Base-by-base conservation (phyloP, 148 eudicot species). In the Chenopodium quinoa region DNA sequence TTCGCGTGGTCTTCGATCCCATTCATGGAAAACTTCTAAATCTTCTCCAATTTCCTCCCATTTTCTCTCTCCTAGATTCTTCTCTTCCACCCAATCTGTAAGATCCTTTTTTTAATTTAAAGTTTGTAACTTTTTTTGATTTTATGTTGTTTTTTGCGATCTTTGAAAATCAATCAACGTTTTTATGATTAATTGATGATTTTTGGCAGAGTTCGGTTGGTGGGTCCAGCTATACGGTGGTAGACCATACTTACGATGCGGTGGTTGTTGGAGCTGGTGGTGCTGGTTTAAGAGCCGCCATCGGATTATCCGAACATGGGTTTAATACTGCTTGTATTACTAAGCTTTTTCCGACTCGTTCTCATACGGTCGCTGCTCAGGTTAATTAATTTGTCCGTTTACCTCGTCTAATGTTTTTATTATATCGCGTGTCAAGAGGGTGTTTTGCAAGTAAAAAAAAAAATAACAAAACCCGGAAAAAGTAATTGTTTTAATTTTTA, bases 351-450 rank as follows among this genome's bases (percentile, higher is more conserved):
- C 98, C 98, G 22, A 96, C 98, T 75, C 95, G 98, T 46, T 96
- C 99, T 6, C 99, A 96, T 75, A 96, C 99, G 1, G 99, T 93
- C 80, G 98, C 99, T 22, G 99, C 99, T 73, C 99, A 96, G 97
- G 99, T 95, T 9, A 4, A 7, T 56, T 32, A 10, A 1, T 37
- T 29, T 66, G 14, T 46, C 25, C 20, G 6, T 13, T 50, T 73
- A 37, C 23, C 31, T 27, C 3, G 37, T 40, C 44, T 40, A 67
- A 27, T 58, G 3, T 12, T 23, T 20, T 62, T 52, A 12, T 52
- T 10, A 6, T 40, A 6, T 5, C 1, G 44, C 8, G 8, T 40
- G 44, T 5, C 8, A 40, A 40, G 5, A 6, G 6, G 44, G 44
- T 40, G 44, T 40, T 7, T 40, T 6, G 44, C 44, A 40, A 40